Base-by-base conservation (phyloP, 768 basidiomycete genomes). In the Tulasnella sp. region DNA sequence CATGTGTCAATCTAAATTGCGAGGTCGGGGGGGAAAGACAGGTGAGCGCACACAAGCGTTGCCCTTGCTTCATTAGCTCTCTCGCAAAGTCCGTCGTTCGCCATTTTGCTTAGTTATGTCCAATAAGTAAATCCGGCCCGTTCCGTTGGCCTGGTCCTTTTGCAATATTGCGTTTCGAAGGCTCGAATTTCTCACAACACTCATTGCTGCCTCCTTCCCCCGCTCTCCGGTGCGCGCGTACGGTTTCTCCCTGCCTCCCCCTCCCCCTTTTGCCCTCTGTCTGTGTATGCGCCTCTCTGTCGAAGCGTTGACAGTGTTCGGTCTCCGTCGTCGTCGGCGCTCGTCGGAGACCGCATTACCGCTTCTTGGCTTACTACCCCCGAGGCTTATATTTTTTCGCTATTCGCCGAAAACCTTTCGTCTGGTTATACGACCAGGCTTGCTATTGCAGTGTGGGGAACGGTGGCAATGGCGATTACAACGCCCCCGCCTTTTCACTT, bases 71-170 rank as follows among this genome's bases (percentile, higher is more conserved):
- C 61, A 67, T 29, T 67, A 35, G 35, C 35, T 35, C 35, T 35
- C 35, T 35, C 35, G 35, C 35, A 35, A 35, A 35, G 35, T 35
- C 35, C 35, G 35, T 3, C 61, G 61, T 67, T 35, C 61, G 61
- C 16, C 29, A 35, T 67, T 67, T 67, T 15, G 29, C 61, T 67
- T 67, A 29, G 29, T 67, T 35, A 26, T 29, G 29, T 67, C 61
- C 61, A 67, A 67, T 67, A 67, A 67, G 61, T 67, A 67, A 67
- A 67, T 32, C 61, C 61, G 61, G 61, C 29, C 32, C 61, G 61
- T 67, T 67, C 61, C 61, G 61, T 26, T 67, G 32, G 61, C 61
- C 26, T 67, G 61, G 61, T 29, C 13, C 15, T 4, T 26, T 20
- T 67, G 51, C 51, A 10, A 67, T 67, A 67, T 67, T 67, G 61